Evolutionary conservation across 805 yeast species (phyloP).

Genomic region (Candida pseudoglaebosa): DNA sequence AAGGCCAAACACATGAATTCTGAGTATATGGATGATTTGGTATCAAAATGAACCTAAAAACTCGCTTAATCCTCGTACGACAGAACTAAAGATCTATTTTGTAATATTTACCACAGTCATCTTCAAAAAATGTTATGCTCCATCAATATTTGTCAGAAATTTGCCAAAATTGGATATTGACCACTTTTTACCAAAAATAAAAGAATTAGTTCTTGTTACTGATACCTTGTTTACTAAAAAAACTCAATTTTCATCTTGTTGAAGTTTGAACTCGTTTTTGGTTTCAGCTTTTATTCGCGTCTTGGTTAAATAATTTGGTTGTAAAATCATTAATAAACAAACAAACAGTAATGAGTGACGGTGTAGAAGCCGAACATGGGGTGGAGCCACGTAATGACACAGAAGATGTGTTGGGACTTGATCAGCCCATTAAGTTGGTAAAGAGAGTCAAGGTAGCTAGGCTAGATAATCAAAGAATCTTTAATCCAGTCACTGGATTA

Average conservation of each 20-base stretch:
- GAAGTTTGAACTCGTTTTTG: background rate
- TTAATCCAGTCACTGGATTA: slow-evolving; percentile 30
- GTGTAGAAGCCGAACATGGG: background rate
- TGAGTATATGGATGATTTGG: background rate
- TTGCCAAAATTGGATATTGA: no score
- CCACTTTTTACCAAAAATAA: no score
- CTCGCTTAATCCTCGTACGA: background rate
- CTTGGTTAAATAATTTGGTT: background rate
- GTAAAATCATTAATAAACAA: background rate
- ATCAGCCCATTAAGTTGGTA: slow-evolving; percentile 30
- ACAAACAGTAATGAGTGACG: background rate
- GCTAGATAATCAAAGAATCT: slow-evolving; percentile 35
- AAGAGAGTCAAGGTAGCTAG: slow-evolving; percentile 31
- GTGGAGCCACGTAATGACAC: background rate
- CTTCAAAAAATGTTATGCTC: no score
- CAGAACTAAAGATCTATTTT: no score
- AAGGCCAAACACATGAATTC: background rate
- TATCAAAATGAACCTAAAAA: background rate
- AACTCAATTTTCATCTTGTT: no score
- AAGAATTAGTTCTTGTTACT: no score
- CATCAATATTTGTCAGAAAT: no score
- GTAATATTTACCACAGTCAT: no score
- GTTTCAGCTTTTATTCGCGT: background rate
- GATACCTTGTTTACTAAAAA: no score
- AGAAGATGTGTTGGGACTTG: slow-evolving; percentile 31